Percentiles rank a stretch among this genome's conserved stretches.
Conservation (phyloP, 2,329 filamentous ascomycete genomes). For the Fusarium falciforme region DNA sequence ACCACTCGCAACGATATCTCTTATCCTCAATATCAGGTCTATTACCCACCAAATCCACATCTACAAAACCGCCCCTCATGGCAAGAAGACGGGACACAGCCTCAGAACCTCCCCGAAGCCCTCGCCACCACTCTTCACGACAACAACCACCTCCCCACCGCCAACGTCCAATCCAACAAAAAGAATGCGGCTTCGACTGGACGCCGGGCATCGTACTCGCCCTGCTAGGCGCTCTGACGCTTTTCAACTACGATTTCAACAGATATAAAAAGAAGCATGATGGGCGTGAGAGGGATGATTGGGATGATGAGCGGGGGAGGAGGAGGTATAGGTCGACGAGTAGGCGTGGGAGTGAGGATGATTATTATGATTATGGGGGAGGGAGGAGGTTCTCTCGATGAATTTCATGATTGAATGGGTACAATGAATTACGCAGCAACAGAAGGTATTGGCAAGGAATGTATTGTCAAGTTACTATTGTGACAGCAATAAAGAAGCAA, state of each 20-base stretch:
- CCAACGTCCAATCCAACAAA: constrained; percentile 49
- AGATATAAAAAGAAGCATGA: constrained; percentile 22
- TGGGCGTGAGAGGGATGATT: constrained; percentile 6
- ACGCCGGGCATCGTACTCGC: constrained; percentile 53
- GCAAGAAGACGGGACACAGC: constrained; percentile 24
- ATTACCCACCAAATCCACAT: neutral
- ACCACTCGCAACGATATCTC: neutral
- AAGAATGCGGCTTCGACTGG: constrained; percentile 53
- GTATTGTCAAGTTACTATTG: neutral
- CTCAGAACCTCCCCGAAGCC: constrained; percentile 26
- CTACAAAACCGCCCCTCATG: constrained; percentile 12
- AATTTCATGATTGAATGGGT: neutral
- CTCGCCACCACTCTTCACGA: constrained; percentile 1
- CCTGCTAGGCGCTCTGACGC: constrained; percentile 49
- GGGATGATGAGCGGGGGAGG: constrained; percentile 21
- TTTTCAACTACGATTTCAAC: constrained; percentile 54
- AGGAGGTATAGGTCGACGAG: constrained; percentile 23
- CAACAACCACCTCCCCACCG: constrained; percentile 6
- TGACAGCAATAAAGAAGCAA: neutral
- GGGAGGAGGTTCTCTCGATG: constrained; percentile 26
- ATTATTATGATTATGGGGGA: constrained; percentile 19
- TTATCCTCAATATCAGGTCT: neutral
- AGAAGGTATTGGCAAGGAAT: neutral
- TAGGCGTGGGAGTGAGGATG: constrained; percentile 7
- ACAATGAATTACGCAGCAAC: neutral